A percentile compares a stretch with the other conserved stretches of the same genome.
These are phyloP conservation scores for Micromonas pusilla DNA, from an alignment of 139 green algal genomes.

Conservation along the genomic window DNA sequence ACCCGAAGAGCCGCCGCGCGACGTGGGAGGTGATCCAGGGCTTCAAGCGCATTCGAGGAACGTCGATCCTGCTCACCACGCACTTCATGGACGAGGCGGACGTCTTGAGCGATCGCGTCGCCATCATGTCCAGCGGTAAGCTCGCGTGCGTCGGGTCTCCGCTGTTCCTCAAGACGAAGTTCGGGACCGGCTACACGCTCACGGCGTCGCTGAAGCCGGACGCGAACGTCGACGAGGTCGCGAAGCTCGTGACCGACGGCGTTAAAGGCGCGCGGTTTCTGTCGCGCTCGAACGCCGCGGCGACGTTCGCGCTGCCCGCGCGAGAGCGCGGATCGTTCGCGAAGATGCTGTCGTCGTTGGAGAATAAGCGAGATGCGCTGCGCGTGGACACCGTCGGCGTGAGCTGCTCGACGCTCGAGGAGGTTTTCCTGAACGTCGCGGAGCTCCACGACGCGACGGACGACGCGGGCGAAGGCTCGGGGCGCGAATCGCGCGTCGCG, in stretches of 20 bases:
- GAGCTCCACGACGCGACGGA: neutral
- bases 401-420: constrained; percentile 32
- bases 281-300: neutral
- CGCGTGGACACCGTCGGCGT: constrained; percentile 19
- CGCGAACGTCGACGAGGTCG: neutral
- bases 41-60: constrained; percentile 33
- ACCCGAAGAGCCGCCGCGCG: constrained; percentile 74
- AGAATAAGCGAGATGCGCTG: constrained; percentile 5
- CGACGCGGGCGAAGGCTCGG: too few relatives aligned
- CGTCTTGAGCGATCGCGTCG: constrained; percentile 48
- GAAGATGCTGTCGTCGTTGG: constrained; percentile 24
- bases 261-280: neutral
- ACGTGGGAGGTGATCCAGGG: constrained; percentile 82
- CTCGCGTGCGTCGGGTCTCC: constrained; percentile 41
- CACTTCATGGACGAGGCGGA: constrained; percentile 58
- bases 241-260: neutral
- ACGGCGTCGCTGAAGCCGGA: neutral
- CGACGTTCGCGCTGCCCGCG: constrained; percentile 16
- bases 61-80: constrained; percentile 46
- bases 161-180: constrained; percentile 43
- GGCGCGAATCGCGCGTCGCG: neutral
- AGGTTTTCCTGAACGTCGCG: constrained; percentile 32
- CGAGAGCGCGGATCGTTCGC: neutral
- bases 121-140: constrained; percentile 44
- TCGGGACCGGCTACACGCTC: constrained; percentile 30